Evolutionary conservation across 1,284 basidiomycete species (phyloP).

Genomic region (Fomitiporia mediterranea): DNA sequence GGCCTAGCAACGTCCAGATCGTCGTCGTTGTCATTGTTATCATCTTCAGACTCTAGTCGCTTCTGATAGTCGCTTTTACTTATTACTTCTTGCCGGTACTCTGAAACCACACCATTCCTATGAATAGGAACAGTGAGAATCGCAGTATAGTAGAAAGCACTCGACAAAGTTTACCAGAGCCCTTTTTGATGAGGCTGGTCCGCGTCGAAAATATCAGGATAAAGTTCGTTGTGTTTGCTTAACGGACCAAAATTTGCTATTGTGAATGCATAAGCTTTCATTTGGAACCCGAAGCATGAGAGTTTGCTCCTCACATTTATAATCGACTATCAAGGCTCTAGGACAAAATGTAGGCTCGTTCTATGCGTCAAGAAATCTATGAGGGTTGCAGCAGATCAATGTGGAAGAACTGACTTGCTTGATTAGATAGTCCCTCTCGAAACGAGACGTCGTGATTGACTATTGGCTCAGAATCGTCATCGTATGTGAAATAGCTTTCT

Average conservation of each 20-base stretch:
- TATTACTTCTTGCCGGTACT: slow-evolving; percentile 50
- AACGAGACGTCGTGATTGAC: slow-evolving; percentile 59
- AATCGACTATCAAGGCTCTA: slow-evolving; percentile 59
- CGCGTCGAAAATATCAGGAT: slow-evolving; percentile 29
- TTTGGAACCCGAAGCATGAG: slow-evolving; percentile 14
- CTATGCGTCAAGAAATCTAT: slow-evolving; percentile 31
- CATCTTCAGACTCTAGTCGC: slow-evolving; percentile 35
- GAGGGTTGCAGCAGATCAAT: slow-evolving; percentile 16
- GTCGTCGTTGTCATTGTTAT: slow-evolving; percentile 25
- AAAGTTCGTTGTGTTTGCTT: slow-evolving; percentile 38
- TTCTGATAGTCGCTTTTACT: slow-evolving; percentile 52
- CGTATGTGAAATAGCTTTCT: slow-evolving; percentile 59
- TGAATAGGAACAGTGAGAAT: neutral
- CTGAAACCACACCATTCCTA: slow-evolving; percentile 49
- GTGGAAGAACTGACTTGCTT: slow-evolving; percentile 33
- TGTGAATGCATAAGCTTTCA: slow-evolving; percentile 9
- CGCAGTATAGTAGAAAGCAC: neutral
- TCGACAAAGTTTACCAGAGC: slow-evolving; percentile 24
- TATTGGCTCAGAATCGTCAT: slow-evolving; percentile 37
- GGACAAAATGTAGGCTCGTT: slow-evolving; percentile 56
- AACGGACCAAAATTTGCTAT: slow-evolving; percentile 64
- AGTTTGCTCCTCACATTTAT: slow-evolving; percentile 44
- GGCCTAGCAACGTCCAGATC: too few relatives aligned
- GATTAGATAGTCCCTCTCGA: slow-evolving; percentile 47
- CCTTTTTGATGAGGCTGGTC: slow-evolving; percentile 26